A percentile compares a stretch with the other conserved stretches of the same genome.
phyloP scores from a whole-genome alignment of 495 filamentous ascomycete species.

The Rhypophila decipiens region DNA sequence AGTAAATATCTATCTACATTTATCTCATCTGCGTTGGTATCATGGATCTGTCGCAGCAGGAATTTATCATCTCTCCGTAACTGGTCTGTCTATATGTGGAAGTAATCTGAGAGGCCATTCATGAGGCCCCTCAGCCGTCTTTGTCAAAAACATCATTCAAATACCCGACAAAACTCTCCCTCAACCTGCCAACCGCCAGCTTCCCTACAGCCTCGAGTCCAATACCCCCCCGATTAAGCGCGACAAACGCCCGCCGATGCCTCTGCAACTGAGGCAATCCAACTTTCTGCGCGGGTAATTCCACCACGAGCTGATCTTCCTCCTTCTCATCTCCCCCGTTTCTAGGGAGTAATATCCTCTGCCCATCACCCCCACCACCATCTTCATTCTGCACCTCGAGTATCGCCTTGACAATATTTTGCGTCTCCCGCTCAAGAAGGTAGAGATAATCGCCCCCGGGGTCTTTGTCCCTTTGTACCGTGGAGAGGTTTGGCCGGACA shows the following conservation, averaged over 20 bases:
- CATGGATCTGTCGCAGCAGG: background rate
- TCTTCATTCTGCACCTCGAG: slow-evolving; percentile 65
- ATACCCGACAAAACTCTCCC: slow-evolving; percentile 66
- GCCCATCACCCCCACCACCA: slow-evolving; percentile 52
- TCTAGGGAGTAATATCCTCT: slow-evolving; percentile 26
- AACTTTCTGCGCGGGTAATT: slow-evolving; percentile 55
- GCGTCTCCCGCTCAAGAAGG: slow-evolving; percentile 75
- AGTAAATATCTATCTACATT: background rate
- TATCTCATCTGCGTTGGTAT: background rate
- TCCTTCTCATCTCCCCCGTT: slow-evolving; percentile 23
- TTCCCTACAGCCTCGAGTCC: slow-evolving; percentile 41
- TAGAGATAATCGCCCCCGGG: slow-evolving; percentile 75
- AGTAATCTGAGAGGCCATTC: background rate
- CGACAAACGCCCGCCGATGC: slow-evolving; percentile 78
- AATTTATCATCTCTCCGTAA: too few relatives aligned
- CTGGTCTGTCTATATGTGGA: background rate
- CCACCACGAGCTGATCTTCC: slow-evolving; percentile 37
- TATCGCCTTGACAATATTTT: slow-evolving; percentile 71
- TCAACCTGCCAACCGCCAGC: slow-evolving; percentile 48
- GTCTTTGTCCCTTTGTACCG: slow-evolving; percentile 56
- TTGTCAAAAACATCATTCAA: slow-evolving; percentile 61
- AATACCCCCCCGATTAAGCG: slow-evolving; percentile 58
- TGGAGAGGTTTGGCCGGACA: slow-evolving; percentile 74
- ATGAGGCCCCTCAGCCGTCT: slow-evolving; percentile 24
- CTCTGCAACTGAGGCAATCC: slow-evolving; percentile 75